Percentiles rank a stretch among this genome's conserved stretches.
Evolutionary conservation across 2,329 filamentous ascomycete species (phyloP).

Genomic region (Fusarium sublunatum): DNA sequence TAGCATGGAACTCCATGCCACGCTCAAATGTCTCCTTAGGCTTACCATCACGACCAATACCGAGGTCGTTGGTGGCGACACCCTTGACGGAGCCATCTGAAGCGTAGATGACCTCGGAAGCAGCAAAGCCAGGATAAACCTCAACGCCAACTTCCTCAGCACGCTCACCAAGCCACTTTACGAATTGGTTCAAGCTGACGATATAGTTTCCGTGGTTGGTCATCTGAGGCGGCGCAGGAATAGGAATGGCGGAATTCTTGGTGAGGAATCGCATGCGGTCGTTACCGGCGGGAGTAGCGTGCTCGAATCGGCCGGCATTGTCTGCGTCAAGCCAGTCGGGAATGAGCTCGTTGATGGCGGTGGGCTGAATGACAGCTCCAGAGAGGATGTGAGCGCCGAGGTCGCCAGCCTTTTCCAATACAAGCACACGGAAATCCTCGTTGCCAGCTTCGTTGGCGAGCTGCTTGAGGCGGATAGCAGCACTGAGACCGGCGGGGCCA

Average conservation of each 20-base stretch:
- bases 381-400: constrained; percentile 95
- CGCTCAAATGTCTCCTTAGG: constrained; percentile 92
- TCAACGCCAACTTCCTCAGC: constrained; percentile 98
- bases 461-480: constrained; percentile 95
- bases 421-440: constrained; percentile 91
- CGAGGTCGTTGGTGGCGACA: constrained; percentile 95
- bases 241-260: constrained; percentile 78
- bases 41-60: constrained; percentile 82
- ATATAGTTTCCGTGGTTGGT: constrained; percentile 98
- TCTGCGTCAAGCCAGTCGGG: constrained; percentile 93
- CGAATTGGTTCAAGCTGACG: constrained; percentile 92
- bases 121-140: constrained; percentile 95
- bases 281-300: constrained; percentile 82
- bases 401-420: constrained; percentile 96
- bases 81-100: constrained; percentile 89
- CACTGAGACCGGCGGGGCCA: constrained; percentile 92
- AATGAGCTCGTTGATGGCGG: constrained; percentile 87
- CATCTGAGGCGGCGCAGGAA: constrained; percentile 96
- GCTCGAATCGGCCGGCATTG: constrained; percentile 88
- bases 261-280: constrained; percentile 97
- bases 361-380: constrained; percentile 93
- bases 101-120: constrained; percentile 89
- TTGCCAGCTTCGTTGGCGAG: constrained; percentile 94
- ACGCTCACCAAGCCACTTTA: constrained; percentile 93
- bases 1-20: constrained; percentile 97